Percentiles rank a stretch among this genome's conserved stretches.
Conservation (phyloP, 2,329 filamentous ascomycete genomes). For the Penicillium sp. region DNA sequence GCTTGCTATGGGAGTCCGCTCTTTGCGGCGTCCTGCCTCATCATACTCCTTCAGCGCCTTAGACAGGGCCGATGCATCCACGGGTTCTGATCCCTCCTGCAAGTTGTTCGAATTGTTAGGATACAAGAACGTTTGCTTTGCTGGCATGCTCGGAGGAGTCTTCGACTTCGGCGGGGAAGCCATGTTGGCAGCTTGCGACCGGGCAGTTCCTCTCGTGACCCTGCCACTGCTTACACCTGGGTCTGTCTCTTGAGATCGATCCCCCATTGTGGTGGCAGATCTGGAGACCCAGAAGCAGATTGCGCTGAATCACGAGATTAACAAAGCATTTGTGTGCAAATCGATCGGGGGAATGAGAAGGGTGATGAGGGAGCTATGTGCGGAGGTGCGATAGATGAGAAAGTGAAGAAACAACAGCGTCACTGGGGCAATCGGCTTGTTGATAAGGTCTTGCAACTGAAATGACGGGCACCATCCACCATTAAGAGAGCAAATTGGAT, state of each 20-base stretch:
- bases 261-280: slow-evolving; percentile 17
- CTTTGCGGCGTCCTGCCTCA: slow-evolving; percentile 52
- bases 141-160: slow-evolving; percentile 52
- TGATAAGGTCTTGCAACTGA: too few species aligned
- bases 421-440: too few species aligned
- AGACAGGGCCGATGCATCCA: slow-evolving; percentile 55
- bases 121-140: slow-evolving; percentile 43
- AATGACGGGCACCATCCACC: too few species aligned
- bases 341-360: slow-evolving; percentile 2
- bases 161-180: slow-evolving; percentile 53
- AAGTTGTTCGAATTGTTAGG: slow-evolving; percentile 25
- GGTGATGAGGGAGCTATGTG: background rate
- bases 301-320: slow-evolving; percentile 6
- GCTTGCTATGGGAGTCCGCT: slow-evolving; percentile 59
- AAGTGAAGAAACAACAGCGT: background rate
- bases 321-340: slow-evolving; percentile 11
- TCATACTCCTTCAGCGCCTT: slow-evolving; percentile 59
- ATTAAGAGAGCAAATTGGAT: too few species aligned
- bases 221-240: slow-evolving; percentile 18
- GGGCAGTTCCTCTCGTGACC: slow-evolving; percentile 16
- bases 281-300: slow-evolving; percentile 13
- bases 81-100: slow-evolving; percentile 44
- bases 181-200: slow-evolving; percentile 30
- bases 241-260: slow-evolving; percentile 15
- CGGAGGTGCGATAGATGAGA: background rate